Conservation (phyloP, 768 basidiomycete genomes). For the Dentipellis fragilis region DNA sequence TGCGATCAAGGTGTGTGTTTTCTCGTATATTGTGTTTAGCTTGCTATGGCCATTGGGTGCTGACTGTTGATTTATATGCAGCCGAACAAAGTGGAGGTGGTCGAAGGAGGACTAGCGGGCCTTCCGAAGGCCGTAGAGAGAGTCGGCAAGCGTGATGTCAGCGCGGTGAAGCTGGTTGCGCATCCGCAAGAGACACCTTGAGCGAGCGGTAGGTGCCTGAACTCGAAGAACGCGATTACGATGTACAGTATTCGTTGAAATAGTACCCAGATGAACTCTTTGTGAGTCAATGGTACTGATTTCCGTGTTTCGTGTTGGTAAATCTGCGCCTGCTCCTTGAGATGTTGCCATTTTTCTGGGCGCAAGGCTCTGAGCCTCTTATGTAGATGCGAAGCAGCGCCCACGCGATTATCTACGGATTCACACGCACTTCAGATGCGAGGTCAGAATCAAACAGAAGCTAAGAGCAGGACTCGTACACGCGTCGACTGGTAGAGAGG, state of each 20-base stretch:
- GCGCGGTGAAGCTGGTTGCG: constrained; percentile 16
- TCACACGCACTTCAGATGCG: not conserved
- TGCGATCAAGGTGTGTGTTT: not conserved
- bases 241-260: no score
- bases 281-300: no score
- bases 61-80: not conserved
- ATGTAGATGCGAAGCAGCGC: not conserved
- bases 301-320: no score
- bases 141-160: constrained; percentile 12
- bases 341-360: no score
- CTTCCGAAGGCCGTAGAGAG: constrained; percentile 12
- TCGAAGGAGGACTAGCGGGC: constrained; percentile 15
- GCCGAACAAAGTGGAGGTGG: constrained; percentile 15
- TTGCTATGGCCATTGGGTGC: not conserved
- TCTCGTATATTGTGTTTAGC: not conserved
- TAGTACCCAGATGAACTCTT: no score
- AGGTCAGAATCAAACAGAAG: not conserved
- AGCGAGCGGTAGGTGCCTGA: not conserved
- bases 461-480: not conserved
- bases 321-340: no score
- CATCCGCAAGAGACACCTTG: not conserved
- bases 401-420: not conserved
- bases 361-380: no score
- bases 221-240: no score
- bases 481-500: not conserved